These are phyloP conservation scores for Hortiboletus rubellus DNA, from an alignment of 1,284 basidiomycete species.

Conservation along the genomic window DNA sequence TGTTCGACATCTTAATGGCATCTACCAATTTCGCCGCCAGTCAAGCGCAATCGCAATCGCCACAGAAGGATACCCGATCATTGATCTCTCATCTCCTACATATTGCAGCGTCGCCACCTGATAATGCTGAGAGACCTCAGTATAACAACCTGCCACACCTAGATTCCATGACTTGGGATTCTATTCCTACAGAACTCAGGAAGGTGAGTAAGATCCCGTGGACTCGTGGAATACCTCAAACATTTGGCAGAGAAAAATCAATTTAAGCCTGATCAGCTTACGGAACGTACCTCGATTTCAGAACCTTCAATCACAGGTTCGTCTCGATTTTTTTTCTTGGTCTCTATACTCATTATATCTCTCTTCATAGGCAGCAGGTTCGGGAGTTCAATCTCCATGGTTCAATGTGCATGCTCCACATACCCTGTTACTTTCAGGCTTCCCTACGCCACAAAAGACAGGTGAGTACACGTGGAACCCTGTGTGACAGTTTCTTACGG, in stretches of 20 bases:
- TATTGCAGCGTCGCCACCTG: constrained; percentile 56
- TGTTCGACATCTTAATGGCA: constrained; percentile 34
- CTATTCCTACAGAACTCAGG: constrained; percentile 58
- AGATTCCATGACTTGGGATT: constrained; percentile 66
- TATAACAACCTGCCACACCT: constrained; percentile 54
- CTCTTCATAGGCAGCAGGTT: constrained; percentile 38
- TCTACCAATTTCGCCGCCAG: constrained; percentile 17
- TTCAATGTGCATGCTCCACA: constrained; percentile 52
- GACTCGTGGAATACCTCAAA: neutral
- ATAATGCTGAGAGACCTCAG: constrained; percentile 52
- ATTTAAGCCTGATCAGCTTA: constrained; percentile 54
- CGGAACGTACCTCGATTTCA: constrained; percentile 47
- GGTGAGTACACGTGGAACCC: constrained; percentile 5
- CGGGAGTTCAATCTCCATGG: constrained; percentile 49
- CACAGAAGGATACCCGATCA: constrained; percentile 36
- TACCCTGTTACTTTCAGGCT: constrained; percentile 49
- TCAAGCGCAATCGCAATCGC: constrained; percentile 18
- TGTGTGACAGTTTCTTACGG: constrained; percentile 15
- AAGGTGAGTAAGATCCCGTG: constrained; percentile 41
- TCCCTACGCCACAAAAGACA: constrained; percentile 46
- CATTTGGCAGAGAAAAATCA: constrained; percentile 55
- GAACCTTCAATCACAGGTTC: constrained; percentile 53
- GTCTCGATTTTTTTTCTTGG: constrained; percentile 20
- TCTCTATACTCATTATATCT: neutral
- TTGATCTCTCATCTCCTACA: constrained; percentile 58